Evolutionary conservation across 2,329 filamentous ascomycete genomes (phyloP).

Genomic region (Pseudophaeomoniella oleicola): DNA sequence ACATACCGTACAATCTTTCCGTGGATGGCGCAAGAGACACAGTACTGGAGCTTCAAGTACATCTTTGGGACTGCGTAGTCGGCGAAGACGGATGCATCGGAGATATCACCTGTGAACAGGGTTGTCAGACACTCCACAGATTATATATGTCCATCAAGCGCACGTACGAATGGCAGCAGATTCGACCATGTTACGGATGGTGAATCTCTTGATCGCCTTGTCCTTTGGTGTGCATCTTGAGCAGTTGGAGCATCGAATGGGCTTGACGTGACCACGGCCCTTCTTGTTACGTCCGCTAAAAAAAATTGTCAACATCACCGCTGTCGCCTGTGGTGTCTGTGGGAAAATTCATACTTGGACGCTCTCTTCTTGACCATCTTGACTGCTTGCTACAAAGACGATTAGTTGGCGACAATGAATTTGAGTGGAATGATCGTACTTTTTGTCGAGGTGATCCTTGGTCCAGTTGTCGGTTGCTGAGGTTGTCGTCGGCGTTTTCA

Average conservation of each 20-base stretch:
- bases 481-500: too few relatives aligned
- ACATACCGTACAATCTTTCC: conserved; percentile 99
- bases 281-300: conserved; percentile 97
- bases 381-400: too few relatives aligned
- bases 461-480: too few relatives aligned
- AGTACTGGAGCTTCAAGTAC: conserved; percentile 99
- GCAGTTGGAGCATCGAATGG: conserved; percentile 87
- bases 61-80: conserved; percentile 99
- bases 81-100: conserved; percentile 95
- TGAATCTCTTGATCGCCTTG: conserved; percentile 99
- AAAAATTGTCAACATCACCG: conserved; percentile 7
- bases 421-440: too few relatives aligned
- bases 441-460: too few relatives aligned
- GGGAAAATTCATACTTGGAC: conserved; percentile 45
- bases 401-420: too few relatives aligned
- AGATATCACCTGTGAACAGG: conserved; percentile 77
- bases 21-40: conserved; percentile 99
- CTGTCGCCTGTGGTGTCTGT: conserved; percentile 9
- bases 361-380: conserved; percentile 66
- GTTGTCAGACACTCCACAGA: too few relatives aligned
- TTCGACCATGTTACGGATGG: conserved; percentile 99
- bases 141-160: too few relatives aligned
- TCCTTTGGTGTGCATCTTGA: conserved; percentile 93
- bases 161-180: conserved; percentile 97
- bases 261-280: conserved; percentile 99